phyloP scores from a whole-genome alignment of 176 grass and related monocot genomes.

The Dendrocalamus sinicus region DNA sequence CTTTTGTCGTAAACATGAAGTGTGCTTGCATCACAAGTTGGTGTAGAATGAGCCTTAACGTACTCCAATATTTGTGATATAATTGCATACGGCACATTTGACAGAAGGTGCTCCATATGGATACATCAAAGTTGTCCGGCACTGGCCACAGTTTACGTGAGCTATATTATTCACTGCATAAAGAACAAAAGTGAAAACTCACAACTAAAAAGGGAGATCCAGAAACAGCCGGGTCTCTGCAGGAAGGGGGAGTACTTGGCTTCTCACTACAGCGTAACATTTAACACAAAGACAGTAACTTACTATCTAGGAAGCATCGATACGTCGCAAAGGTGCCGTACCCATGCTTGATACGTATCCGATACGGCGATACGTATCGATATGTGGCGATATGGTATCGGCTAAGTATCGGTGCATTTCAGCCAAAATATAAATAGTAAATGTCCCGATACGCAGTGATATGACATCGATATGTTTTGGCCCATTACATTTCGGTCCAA shows the following conservation, averaged over 20 bases:
- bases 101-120: conserved; percentile 86
- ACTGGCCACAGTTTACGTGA: conserved; percentile 73
- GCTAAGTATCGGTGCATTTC: too few relatives aligned
- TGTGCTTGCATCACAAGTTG: conserved; percentile 27
- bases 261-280: neutral
- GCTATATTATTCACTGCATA: conserved; percentile 73
- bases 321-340: too few relatives aligned
- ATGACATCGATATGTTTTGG: too few relatives aligned
- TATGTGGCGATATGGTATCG: too few relatives aligned
- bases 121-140: conserved; percentile 86
- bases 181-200: conserved; percentile 31
- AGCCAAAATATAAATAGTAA: too few relatives aligned
- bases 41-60: neutral
- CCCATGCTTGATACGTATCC: too few relatives aligned
- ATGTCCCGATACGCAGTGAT: too few relatives aligned
- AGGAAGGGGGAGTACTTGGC: neutral
- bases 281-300: neutral
- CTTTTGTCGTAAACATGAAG: neutral
- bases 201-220: conserved; percentile 31
- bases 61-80: conserved; percentile 78
- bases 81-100: conserved; percentile 88
- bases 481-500: too few relatives aligned
- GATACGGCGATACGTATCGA: too few relatives aligned
- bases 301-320: neutral
- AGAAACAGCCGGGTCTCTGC: neutral